Evolutionary conservation across 2,329 filamentous ascomycete genomes (phyloP).

Genomic region (Hypoxylon sp.): DNA sequence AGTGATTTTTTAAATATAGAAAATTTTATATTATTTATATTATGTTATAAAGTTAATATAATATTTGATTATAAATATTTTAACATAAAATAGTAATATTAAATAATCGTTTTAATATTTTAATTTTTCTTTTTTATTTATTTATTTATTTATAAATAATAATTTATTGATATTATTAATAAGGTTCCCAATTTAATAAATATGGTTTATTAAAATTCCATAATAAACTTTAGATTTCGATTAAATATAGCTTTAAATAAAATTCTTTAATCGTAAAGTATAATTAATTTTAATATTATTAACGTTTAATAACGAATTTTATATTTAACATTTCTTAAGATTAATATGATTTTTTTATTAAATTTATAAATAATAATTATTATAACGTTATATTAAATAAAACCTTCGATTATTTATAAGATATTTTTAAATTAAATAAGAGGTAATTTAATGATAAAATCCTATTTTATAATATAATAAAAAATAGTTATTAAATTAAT

Average conservation of each 20-base stretch:
- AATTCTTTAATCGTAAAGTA: too few species aligned
- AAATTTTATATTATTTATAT: background rate
- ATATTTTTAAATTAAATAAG: background rate
- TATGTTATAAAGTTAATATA: background rate
- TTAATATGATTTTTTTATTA: background rate
- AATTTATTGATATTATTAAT: background rate
- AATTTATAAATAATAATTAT: background rate
- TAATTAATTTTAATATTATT: too few species aligned
- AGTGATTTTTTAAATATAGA: background rate
- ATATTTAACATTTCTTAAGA: background rate
- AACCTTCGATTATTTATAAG: background rate
- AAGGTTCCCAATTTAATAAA: background rate
- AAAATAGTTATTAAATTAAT: background rate
- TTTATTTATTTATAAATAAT: background rate
- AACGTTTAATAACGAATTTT: too few species aligned
- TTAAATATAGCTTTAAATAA: too few species aligned
- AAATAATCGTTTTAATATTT: background rate
- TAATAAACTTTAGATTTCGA: too few species aligned
- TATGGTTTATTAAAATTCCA: background rate
- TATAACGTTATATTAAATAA: background rate
- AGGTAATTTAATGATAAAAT: constrained; percentile 1
- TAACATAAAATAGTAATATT: background rate
- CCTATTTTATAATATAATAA: background rate
- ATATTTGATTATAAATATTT: background rate
- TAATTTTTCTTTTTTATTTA: background rate